Evolutionary conservation across 148 eudicot genomes (phyloP).

Genomic region (Diospyros lotus): DNA sequence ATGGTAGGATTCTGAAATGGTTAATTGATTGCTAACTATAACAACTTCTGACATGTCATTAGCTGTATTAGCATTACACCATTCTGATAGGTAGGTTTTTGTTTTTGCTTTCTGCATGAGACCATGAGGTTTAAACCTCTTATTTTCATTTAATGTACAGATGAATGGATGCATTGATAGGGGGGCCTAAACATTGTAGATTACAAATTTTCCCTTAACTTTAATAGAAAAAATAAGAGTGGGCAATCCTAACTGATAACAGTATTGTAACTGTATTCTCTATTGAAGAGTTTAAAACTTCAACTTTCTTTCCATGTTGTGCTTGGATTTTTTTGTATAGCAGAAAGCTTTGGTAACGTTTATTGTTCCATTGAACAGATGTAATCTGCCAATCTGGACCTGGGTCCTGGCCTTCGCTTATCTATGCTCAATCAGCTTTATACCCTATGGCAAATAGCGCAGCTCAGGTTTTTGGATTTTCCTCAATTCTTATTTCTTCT

Average conservation of each 20-base stretch:
- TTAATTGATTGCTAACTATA: neutral
- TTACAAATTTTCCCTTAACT: neutral
- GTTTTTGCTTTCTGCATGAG: neutral
- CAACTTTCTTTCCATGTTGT: slow-evolving; percentile 6
- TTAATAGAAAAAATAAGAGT: neutral
- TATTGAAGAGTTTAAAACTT: neutral
- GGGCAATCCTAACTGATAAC: neutral
- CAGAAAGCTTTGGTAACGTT: slow-evolving; percentile 4
- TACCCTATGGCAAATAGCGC: slow-evolving; percentile 98
- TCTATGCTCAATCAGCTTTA: slow-evolving; percentile 83
- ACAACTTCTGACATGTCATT: neutral
- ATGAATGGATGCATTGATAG: neutral
- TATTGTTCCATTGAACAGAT: slow-evolving; percentile 47
- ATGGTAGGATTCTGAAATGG: neutral
- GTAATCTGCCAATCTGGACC: slow-evolving; percentile 98
- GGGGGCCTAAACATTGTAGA: neutral
- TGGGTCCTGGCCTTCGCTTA: slow-evolving; percentile 88
- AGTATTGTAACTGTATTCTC: neutral
- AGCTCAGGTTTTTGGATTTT: slow-evolving; percentile 63
- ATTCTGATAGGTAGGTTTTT: neutral
- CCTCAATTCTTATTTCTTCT: slow-evolving; percentile 9
- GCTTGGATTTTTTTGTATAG: neutral
- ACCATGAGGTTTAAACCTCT: neutral
- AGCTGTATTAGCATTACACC: neutral
- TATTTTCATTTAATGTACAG: neutral